A percentile compares a stretch with the other conserved stretches of the same genome.
phyloP scores from a whole-genome alignment of 2,329 filamentous ascomycete genomes.

The Macroventuria anomochaeta region DNA sequence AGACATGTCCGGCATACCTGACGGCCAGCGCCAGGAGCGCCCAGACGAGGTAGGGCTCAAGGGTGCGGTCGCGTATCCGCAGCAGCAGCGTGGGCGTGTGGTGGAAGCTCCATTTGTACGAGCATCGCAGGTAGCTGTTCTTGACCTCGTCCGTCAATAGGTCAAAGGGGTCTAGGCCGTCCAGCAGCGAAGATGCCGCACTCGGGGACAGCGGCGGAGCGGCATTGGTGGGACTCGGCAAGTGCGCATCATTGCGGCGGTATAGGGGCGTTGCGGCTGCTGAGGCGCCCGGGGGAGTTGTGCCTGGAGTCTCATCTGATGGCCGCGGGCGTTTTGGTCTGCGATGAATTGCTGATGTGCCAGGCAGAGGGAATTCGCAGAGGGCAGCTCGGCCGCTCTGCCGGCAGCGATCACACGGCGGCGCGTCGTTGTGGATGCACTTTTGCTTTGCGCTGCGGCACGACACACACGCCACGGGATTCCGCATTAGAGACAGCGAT shows the following conservation, averaged over 20 bases:
- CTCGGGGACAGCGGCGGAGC: slow-evolving; percentile 30
- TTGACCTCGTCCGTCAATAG: slow-evolving; percentile 52
- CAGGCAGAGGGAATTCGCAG: slow-evolving; percentile 49
- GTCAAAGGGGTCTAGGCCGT: slow-evolving; percentile 47
- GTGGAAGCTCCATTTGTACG: slow-evolving; percentile 54
- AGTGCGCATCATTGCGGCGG: slow-evolving; percentile 30
- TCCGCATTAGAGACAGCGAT: slow-evolving; percentile 37
- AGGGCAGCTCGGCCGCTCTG: slow-evolving; percentile 38
- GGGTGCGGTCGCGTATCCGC: slow-evolving; percentile 46
- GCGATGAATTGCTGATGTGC: slow-evolving; percentile 48
- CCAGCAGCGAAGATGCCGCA: slow-evolving; percentile 38
- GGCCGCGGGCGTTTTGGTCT: slow-evolving; percentile 47
- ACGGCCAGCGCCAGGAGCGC: slow-evolving; percentile 52
- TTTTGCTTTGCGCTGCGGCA: slow-evolving; percentile 50
- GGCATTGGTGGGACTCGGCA: slow-evolving; percentile 38
- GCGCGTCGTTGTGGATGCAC: slow-evolving; percentile 49
- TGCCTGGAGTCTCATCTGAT: slow-evolving; percentile 29
- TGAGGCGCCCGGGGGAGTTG: slow-evolving; percentile 17
- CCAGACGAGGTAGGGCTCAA: slow-evolving; percentile 51
- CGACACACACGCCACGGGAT: slow-evolving; percentile 49
- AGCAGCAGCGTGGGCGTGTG: slow-evolving; percentile 50
- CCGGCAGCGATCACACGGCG: slow-evolving; percentile 50
- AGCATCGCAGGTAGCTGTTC: slow-evolving; percentile 50
- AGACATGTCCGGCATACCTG: slow-evolving; percentile 31
- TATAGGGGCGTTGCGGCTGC: slow-evolving; percentile 19